phyloP scores from a whole-genome alignment of 208 protist genomes.

The Kentomonas sorsogonicus region DNA sequence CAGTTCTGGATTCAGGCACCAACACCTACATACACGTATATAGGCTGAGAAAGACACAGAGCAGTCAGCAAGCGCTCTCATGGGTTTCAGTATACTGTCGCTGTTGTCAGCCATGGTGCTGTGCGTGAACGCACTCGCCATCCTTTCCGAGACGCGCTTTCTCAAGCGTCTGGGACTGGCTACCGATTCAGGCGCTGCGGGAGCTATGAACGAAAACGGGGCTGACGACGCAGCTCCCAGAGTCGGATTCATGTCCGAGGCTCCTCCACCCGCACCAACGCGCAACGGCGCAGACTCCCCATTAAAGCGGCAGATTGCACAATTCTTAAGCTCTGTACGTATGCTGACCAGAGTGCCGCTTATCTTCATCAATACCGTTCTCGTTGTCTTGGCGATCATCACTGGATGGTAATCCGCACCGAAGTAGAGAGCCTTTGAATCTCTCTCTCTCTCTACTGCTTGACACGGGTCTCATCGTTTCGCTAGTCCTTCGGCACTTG shows the following conservation, averaged over 20 bases:
- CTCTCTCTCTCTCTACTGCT: too few species aligned
- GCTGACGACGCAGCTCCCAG: background rate
- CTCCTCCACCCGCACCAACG: background rate
- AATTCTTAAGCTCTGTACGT: constrained; percentile 65
- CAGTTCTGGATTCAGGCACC: too few species aligned
- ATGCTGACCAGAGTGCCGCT: constrained; percentile 74
- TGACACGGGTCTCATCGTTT: too few species aligned
- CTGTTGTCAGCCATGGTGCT: constrained; percentile 50
- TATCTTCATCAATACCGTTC: constrained; percentile 63
- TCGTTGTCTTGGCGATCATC: constrained; percentile 63
- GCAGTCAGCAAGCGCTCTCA: too few species aligned
- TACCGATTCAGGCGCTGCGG: constrained; percentile 14
- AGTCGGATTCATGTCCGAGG: background rate
- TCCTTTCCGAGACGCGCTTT: constrained; percentile 81
- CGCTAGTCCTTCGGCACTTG: too few species aligned
- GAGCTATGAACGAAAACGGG: background rate
- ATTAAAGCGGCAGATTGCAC: constrained; percentile 44
- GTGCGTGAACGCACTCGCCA: constrained; percentile 72
- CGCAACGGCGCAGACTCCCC: background rate
- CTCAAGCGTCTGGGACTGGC: constrained; percentile 69
- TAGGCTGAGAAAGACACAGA: too few species aligned
- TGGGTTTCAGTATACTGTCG: constrained; percentile 70
- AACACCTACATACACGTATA: too few species aligned
- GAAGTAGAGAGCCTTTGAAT: constrained; percentile 5
- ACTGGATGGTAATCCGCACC: constrained; percentile 36